Base-by-base conservation (phyloP, 2,329 filamentous ascomycete genomes). In the Myriosclerotinia curreyana region DNA sequence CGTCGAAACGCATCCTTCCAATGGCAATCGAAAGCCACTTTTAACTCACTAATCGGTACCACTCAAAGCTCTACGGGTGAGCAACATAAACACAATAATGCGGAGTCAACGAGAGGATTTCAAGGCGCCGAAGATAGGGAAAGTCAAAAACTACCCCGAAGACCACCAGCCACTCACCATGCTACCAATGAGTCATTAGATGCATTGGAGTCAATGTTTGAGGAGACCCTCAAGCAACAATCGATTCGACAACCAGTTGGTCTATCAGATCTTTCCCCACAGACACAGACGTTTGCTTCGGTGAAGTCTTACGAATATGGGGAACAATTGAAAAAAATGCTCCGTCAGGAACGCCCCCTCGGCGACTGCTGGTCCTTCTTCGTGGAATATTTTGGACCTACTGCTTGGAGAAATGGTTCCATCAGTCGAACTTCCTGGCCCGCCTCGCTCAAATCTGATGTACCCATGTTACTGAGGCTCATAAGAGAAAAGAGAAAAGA, bases 121-220 rank as follows among this genome's bases (percentile, higher is more conserved):
- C 44, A 48, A 34, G 44, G 53, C 20, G 25, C 3, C 5, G 36
- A 50, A n/a, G 44, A 12, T 22, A 42, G 8, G 28, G 15, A 40
- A 25, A 64, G 15, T 5, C 36, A 40, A 58, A 17, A 25, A 44
- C 15, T 36, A 20, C 44, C 34, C 6, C 44, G 44, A 42, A 64
- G 34, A 42, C 34, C 12, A 34, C 22, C 44, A 31, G 14, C 17
- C 20, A 34, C 8, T 17, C 20, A 25, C 5, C 36, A 46, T 46
- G 50, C 61, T 34, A 56, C 22, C 31, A 28, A 28, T 54, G 55
- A 66, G 55, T 62, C 69, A 42, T 71, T 64, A 60, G 70, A 73
- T 65, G 64, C 67, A 17, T 70, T 75, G 11, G 73, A 75, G 65
- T 69, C 70, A 15, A 69, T 75, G 25, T 75, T 75, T 51, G 70